Percentiles rank a stretch among this genome's conserved stretches.
These are phyloP conservation scores for Chaetomium tenue DNA, from an alignment of 495 filamentous ascomycete genomes.

Conservation along the genomic window DNA sequence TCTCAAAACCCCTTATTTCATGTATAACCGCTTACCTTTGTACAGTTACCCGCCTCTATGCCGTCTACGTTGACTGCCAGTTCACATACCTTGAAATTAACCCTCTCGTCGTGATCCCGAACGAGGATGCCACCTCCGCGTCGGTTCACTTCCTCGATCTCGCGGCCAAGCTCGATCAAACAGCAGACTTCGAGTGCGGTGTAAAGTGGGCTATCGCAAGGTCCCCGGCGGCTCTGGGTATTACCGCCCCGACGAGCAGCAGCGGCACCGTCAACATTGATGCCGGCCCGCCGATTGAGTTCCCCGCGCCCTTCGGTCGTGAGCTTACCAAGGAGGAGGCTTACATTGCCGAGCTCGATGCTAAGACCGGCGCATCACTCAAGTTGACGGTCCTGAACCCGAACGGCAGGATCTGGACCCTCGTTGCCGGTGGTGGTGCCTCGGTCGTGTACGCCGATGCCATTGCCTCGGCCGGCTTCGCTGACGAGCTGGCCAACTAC, in stretches of 20 bases:
- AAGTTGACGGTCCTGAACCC: conserved; percentile 96
- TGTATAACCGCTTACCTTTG: not conserved
- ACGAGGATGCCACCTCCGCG: conserved; percentile 84
- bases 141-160: conserved; percentile 98
- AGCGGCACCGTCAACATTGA: conserved; percentile 86
- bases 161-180: conserved; percentile 98
- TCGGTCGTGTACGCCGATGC: conserved; percentile 99
- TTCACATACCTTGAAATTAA: conserved; percentile 99
- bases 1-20: conserved; percentile 40
- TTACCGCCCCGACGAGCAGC: conserved; percentile 56
- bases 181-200: conserved; percentile 98
- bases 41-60: conserved; percentile 62
- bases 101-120: conserved; percentile 96
- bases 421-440: conserved; percentile 98
- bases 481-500: conserved; percentile 97
- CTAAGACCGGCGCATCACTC: conserved; percentile 97
- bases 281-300: conserved; percentile 96
- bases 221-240: conserved; percentile 79
- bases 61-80: conserved; percentile 99
- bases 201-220: conserved; percentile 97
- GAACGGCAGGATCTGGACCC: conserved; percentile 90
- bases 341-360: conserved; percentile 96
- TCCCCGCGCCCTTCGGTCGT: conserved; percentile 97
- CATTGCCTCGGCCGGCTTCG: conserved; percentile 94
- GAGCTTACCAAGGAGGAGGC: conserved; percentile 98